Base-by-base conservation (phyloP, 768 basidiomycete genomes). In the Boletus rufocinnamomeus region DNA sequence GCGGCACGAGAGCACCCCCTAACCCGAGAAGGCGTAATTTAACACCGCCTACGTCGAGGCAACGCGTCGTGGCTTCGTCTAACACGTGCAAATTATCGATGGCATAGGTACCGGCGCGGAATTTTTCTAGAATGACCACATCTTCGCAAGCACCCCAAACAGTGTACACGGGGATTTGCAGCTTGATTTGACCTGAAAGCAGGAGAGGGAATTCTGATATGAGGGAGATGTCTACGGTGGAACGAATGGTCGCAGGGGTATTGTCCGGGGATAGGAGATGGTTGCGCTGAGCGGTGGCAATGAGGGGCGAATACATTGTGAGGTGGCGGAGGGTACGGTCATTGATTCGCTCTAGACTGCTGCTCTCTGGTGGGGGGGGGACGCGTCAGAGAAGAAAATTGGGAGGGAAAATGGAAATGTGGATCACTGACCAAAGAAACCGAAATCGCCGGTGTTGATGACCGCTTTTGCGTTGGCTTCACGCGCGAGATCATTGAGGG, bases 111-210 rank as follows among this genome's bases (percentile, higher is more conserved):
- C 87, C 86, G 17, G 86, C 78, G 65, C 97, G 87, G 76, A 98
- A 89, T 74, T 93, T 95, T 79, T 98, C 97, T 62, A 98, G 79
- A 44, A 99, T 83, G 51, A 84, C 66, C 40, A 99, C 93, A 69
- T 99, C 97, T 75, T 99, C 97, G 69, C 96, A 97, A 25, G 96
- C 93, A 28, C 97, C 97, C 86, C 92, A 96, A 38, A 98, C 93
- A 53, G 95, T 94, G 77, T 89, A 99, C 14, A 98, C 93, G 45
- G 97, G 97, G 10, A 98, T 84, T 54, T 88, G 82, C 55, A 99
- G 86, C 70, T 91, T 93, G 77, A 99, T 84, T 62, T 94, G 89
- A 47, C 94, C 94, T 4, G 89, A 85, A 56, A 96, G 85, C 4
- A 99, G 84, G 27, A 91, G 83, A 6, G 95, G 95, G 70, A 98